A percentile compares a stretch with the other conserved stretches of the same genome.
phyloP scores from a whole-genome alignment of 352 stramenopile genomes.

The Phytophthora podocarpi region DNA sequence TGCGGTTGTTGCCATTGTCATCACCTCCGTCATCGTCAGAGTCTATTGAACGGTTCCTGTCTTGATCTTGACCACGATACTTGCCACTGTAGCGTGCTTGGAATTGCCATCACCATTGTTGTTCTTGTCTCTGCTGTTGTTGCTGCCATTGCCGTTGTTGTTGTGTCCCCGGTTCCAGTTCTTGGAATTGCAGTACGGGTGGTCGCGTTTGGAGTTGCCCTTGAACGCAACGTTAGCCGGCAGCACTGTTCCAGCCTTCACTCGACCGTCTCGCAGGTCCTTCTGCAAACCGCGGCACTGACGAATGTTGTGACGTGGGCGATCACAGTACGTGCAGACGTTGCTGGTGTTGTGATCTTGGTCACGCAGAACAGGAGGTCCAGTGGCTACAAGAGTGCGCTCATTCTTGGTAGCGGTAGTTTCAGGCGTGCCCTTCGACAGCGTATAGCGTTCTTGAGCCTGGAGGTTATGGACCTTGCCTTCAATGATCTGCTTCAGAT shows the following conservation, averaged over 20 bases:
- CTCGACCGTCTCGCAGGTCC: not conserved
- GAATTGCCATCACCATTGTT: too few species aligned
- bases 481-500: not conserved
- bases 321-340: not conserved
- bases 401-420: not conserved
- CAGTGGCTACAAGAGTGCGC: not conserved
- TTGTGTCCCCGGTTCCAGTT: not conserved
- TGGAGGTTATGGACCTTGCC: not conserved
- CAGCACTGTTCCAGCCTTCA: not conserved
- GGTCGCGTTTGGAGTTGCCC: not conserved
- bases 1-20: not conserved
- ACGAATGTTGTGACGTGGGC: constrained; percentile 2
- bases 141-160: not conserved
- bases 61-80: too few species aligned
- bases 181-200: constrained; percentile 1
- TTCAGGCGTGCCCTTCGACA: not conserved
- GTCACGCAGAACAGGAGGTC: not conserved
- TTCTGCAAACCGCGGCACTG: not conserved
- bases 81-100: not conserved
- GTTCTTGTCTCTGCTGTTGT: not conserved
- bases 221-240: constrained; percentile 9
- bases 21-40: not conserved
- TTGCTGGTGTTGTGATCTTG: not conserved
- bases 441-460: not conserved
- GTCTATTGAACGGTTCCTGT: not conserved